These are phyloP conservation scores for Hyphopichia khmerensis DNA, from an alignment of 1,139 yeast genomes.

Conservation along the genomic window DNA sequence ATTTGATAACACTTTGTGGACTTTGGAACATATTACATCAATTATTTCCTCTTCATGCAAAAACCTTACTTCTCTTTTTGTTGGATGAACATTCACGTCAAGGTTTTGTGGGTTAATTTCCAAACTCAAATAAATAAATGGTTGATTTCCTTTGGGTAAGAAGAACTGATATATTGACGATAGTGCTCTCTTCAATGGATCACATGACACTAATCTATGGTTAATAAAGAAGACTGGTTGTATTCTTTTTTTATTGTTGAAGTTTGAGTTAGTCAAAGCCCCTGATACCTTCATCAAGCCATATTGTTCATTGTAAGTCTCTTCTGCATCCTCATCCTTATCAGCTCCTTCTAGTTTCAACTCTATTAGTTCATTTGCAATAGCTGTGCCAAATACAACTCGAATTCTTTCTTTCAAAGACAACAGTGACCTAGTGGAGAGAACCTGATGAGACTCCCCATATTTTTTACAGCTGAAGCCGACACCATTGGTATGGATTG, in stretches of 20 bases:
- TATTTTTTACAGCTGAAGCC: constrained; percentile 79
- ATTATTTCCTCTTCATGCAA: constrained; percentile 84
- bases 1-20: constrained; percentile 53
- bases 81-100: constrained; percentile 96
- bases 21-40: constrained; percentile 49
- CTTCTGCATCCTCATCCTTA: constrained; percentile 11
- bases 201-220: constrained; percentile 77
- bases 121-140: constrained; percentile 75
- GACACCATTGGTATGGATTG: constrained; percentile 67
- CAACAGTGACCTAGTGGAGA: constrained; percentile 50
- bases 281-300: constrained; percentile 60
- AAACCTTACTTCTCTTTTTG: constrained; percentile 89
- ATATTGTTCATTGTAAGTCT: constrained; percentile 14
- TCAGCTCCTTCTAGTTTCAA: constrained; percentile 28
- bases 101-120: constrained; percentile 64
- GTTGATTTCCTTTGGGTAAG: constrained; percentile 77
- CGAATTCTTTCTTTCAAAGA: constrained; percentile 67
- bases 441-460: constrained; percentile 63
- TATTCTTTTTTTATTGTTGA: constrained; percentile 61
- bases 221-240: constrained; percentile 83
- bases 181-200: constrained; percentile 72
- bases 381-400: constrained; percentile 64
- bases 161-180: constrained; percentile 61
- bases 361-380: constrained; percentile 65
- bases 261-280: constrained; percentile 70